phyloP scores from a whole-genome alignment of 345 rosid genomes.

The Arabis alpina region DNA sequence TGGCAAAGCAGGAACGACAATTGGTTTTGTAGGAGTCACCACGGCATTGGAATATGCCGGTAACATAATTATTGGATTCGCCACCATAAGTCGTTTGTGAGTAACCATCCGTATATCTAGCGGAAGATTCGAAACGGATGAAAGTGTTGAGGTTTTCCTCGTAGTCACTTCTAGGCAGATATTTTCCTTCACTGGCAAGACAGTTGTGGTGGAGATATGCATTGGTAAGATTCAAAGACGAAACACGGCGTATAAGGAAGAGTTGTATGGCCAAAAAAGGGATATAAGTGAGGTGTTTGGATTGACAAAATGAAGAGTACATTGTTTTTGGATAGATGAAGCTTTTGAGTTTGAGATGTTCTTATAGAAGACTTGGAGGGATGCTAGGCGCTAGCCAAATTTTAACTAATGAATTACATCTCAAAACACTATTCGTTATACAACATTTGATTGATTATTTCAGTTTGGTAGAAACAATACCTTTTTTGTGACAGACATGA shows the following conservation, averaged over 20 bases:
- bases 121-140: too few relatives aligned
- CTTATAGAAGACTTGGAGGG: too few relatives aligned
- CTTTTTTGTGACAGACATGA: too few relatives aligned
- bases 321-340: too few relatives aligned
- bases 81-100: too few relatives aligned
- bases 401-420: neutral
- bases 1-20: constrained; percentile 8
- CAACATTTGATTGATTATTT: too few relatives aligned
- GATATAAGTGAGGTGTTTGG: neutral
- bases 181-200: constrained; percentile 35
- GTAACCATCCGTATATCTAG: too few relatives aligned
- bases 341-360: too few relatives aligned
- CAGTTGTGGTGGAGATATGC: constrained; percentile 44
- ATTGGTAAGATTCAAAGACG: constrained; percentile 30
- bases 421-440: too few relatives aligned
- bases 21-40: constrained; percentile 12
- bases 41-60: neutral
- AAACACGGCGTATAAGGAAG: neutral
- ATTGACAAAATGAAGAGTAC: neutral
- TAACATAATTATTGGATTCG: neutral
- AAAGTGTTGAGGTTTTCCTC: constrained; percentile 32
- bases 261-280: constrained; percentile 13
- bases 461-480: too few relatives aligned
- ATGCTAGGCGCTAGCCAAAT: too few relatives aligned
- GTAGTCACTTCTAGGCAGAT: constrained; percentile 39